Conservation (phyloP, 495 filamentous ascomycete genomes). For the Penicillium egyptiacum region DNA sequence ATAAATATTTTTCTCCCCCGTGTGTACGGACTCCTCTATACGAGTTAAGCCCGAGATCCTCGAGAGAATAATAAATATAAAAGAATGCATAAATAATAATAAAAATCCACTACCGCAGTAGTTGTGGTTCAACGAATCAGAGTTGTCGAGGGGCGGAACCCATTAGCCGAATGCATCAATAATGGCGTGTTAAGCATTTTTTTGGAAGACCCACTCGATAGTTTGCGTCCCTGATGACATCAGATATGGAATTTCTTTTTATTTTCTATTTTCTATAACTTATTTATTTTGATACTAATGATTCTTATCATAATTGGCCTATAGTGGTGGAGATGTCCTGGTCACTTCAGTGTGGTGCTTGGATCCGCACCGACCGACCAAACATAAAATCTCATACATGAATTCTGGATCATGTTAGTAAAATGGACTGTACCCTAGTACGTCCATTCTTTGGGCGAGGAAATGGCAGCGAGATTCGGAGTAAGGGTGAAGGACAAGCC, state of each 20-base stretch:
- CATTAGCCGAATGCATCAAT: slow-evolving; percentile 34
- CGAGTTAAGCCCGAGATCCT: not conserved
- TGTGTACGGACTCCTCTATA: slow-evolving; percentile 12
- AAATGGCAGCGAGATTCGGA: not conserved
- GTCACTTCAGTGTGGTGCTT: not conserved
- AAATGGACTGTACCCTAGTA: not conserved
- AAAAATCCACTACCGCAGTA: not conserved
- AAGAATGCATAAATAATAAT: slow-evolving; percentile 2
- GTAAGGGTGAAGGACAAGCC: not conserved
- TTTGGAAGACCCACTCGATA: slow-evolving; percentile 6
- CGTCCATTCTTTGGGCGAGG: not conserved
- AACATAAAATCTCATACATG: not conserved
- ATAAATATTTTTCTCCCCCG: slow-evolving; percentile 19
- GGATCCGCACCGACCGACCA: not conserved
- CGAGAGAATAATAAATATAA: not conserved
- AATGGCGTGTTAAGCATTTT: slow-evolving; percentile 36
- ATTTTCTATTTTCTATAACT: not conserved
- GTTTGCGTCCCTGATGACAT: slow-evolving; percentile 33
- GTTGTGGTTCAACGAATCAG: slow-evolving; percentile 21
- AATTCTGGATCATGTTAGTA: not conserved
- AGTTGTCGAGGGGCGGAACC: slow-evolving; percentile 17
- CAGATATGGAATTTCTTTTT: slow-evolving; percentile 7
- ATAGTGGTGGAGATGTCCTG: not conserved
- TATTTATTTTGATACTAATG: not conserved
- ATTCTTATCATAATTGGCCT: not conserved